phyloP scores from a whole-genome alignment of 1,284 basidiomycete genomes.

The Cystobasidium sp. region DNA sequence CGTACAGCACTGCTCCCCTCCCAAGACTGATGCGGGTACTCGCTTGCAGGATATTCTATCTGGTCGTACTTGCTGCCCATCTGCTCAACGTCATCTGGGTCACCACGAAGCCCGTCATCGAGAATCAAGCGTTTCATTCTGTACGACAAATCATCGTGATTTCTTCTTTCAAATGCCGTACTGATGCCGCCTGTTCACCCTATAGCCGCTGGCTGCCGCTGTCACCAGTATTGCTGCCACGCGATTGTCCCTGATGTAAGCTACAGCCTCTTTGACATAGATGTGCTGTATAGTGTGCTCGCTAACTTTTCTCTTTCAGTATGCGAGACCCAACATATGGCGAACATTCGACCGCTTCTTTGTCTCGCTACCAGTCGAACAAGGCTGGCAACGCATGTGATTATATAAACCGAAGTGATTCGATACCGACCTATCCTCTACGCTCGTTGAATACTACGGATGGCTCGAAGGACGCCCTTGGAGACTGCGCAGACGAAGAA shows the following conservation, averaged over 20 bases:
- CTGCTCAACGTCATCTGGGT: conserved; percentile 26
- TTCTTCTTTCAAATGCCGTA: neutral
- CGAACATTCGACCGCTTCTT: neutral
- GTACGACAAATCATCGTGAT: neutral
- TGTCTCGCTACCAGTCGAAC: neutral
- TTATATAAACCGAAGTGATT: neutral
- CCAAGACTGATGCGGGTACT: neutral
- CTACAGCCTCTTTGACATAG: neutral
- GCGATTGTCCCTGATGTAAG: conserved; percentile 4
- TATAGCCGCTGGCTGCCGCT: conserved; percentile 5
- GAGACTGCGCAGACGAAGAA: neutral
- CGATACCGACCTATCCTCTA: conserved; percentile 8
- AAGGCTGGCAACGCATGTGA: neutral
- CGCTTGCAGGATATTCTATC: conserved; percentile 3
- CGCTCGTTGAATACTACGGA: neutral
- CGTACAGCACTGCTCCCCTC: neutral
- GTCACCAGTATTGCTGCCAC: conserved; percentile 5
- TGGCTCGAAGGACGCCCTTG: neutral
- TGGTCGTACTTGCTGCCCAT: conserved; percentile 13
- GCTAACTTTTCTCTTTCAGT: neutral
- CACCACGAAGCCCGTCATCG: conserved; percentile 14
- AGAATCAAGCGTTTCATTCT: conserved; percentile 31
- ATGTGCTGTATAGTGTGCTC: too few species aligned
- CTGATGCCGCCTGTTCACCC: neutral
- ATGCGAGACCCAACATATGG: conserved; percentile 11